Base-by-base conservation (phyloP, 1,139 yeast species). In the Geotrichum bryndzae region DNA sequence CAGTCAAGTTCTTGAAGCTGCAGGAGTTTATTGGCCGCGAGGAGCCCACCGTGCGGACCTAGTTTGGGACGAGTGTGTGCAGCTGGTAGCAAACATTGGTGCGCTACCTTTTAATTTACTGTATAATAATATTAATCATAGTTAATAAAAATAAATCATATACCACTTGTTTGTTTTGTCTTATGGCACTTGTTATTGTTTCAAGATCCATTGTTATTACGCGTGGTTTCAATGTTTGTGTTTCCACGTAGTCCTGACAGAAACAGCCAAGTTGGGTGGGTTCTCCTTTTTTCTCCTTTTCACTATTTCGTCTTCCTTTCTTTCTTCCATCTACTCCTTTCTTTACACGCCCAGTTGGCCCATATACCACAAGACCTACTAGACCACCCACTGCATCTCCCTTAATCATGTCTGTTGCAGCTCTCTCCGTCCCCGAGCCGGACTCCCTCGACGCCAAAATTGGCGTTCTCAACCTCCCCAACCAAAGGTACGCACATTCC, bases 401-500 rank as follows among this genome's bases (percentile, higher is more conserved):
- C 38, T 23, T 31, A 50, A 52, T 29, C 45, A 59, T 52, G 59
- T 29, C 58, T 11, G 59, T 59, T 33, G 56, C 59, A 41, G 38
- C 63, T n/a, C 41, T 41, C 13, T 38, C 55, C 29, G 15, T 33
- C n/a, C 45, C 57, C 15, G 59, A 51, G 18, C 41, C 57, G 13
- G 57, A 57, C 27, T 51, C 53, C n/a, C 51, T 53, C 3, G 64
- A 62, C 33, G 48, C 51, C 35, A 54, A 58, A 23, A 79, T 92
- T 68, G 99, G 99, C 66, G 86, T 92, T 69, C 84, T 96, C 62
- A 88, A 90, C 70, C 82, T 94, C 70, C 98, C 99, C 63, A 91
- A 91, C 73, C 99, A 94, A 79, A 83, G 95, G 87, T 86, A 78
- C 64, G 88, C 81, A 59, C 45, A 29, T 31, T 31, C 50, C 33